Base-by-base conservation (phyloP, 2,329 filamentous ascomycete species). In the Phialophora expanda region DNA sequence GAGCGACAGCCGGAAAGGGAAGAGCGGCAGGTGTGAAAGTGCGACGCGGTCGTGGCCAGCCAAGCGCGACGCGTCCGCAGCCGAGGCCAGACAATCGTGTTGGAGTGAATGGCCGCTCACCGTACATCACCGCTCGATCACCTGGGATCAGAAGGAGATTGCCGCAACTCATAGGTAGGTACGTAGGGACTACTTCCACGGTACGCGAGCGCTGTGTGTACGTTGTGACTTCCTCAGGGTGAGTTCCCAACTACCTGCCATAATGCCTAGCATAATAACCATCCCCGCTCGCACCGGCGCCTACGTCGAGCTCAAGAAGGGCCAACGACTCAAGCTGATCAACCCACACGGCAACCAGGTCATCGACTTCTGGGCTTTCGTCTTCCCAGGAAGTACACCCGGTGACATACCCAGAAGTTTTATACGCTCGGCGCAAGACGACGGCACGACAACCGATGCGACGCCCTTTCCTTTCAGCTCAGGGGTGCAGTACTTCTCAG, bases 301-400 rank as follows among this genome's bases (percentile, higher is more conserved):
- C 30, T 79, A 80, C 63, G 75, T 80, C 30, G 55, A 73, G 24
- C 73, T 82, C 60, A 71, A 70, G 34, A 64, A 71, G 11, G 75
- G 76, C 34, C 79, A 83, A 66, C 75, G 74, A 41, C 74, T 83
- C 69, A 81, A 79, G 65, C 76, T 83, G 64, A 78, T 76, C 71
- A 83, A 83, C 70, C 81, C 80, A 0, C 72, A 78, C 64, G 82
- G 81, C 56, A 80, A 80, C 59, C 81, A 83, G 73, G 81, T 84
- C 26, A 75, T 83, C 50, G 82, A 84, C 69, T 82, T 81, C 50
- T 83, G 80, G 80, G 80, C 79, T 4, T 80, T 83, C 65, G 78
- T 79, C 12, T 74, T 80, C 50, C 59, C 41, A 5, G 34, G 30
- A 30, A 48, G 20, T 22, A 32, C 38, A 53, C 56, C 41, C 30